These are phyloP conservation scores for Citrullus colocynthis DNA, from an alignment of 306 rosid genomes.

Conservation along the genomic window DNA sequence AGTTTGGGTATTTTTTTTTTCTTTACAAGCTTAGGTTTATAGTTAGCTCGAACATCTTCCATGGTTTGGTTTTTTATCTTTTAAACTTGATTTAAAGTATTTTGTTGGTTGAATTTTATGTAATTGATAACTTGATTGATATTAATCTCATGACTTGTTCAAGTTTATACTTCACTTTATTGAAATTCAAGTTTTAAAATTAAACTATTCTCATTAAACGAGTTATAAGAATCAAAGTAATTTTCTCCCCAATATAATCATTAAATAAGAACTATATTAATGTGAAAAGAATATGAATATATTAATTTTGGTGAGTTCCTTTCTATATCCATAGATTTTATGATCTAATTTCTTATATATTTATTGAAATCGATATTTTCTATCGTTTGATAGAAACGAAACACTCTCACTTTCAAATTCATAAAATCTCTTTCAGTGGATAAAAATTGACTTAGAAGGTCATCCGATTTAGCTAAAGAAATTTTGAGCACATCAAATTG, in stretches of 20 bases:
- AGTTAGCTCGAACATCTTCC: neutral
- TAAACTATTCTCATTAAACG: neutral
- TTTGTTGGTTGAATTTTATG: neutral
- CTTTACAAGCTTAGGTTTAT: accelerated
- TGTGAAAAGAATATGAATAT: neutral
- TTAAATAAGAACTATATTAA: neutral
- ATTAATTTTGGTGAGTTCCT: neutral
- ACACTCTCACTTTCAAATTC: neutral
- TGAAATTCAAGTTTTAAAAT: neutral
- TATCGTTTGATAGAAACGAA: neutral
- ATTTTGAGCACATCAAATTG: neutral
- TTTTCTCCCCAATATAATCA: neutral
- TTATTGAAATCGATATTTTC: neutral
- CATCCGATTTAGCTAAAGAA: neutral
- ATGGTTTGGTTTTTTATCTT: neutral
- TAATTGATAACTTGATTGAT: too few relatives aligned
- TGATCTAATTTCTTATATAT: neutral
- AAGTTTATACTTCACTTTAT: neutral
- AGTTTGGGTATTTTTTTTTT: too few relatives aligned
- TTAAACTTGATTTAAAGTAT: neutral
- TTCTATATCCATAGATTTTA: neutral
- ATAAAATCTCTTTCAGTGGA: neutral
- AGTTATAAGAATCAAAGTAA: neutral
- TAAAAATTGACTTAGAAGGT: neutral
- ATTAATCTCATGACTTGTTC: neutral